These are phyloP conservation scores for Pterula multifida DNA, from an alignment of 1,284 basidiomycete genomes.

Conservation along the genomic window DNA sequence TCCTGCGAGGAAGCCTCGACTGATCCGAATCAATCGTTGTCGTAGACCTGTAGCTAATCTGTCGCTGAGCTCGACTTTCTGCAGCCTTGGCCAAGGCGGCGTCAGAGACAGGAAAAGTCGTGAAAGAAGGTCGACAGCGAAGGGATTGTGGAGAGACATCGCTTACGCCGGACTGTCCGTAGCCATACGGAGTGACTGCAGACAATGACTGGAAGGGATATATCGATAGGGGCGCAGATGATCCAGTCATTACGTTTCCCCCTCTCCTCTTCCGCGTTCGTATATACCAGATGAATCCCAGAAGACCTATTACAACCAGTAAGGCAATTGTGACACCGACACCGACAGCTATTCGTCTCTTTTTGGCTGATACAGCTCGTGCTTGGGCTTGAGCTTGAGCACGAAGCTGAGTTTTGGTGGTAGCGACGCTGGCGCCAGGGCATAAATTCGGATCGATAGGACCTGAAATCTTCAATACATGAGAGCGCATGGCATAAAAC, in stretches of 20 bases:
- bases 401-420: not conserved
- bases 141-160: not conserved
- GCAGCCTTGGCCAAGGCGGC: not conserved
- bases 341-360: not conserved
- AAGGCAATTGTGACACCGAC: not conserved
- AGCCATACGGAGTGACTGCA: not conserved
- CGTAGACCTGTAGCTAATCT: not conserved
- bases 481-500: not conserved
- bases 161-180: not conserved
- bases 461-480: too few relatives aligned
- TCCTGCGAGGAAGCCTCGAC: not conserved
- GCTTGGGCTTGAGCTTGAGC: too few relatives aligned
- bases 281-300: not conserved
- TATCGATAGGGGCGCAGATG: not conserved
- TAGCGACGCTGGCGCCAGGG: not conserved
- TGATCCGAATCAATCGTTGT: not conserved
- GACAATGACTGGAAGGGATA: too few relatives aligned
- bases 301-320: not conserved
- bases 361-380: too few relatives aligned
- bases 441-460: not conserved
- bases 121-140: not conserved
- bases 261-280: not conserved
- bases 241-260: not conserved
- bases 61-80: not conserved
- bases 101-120: not conserved